Evolutionary conservation across 495 filamentous ascomycete species (phyloP).

Genomic region (Oidiodendron maius): DNA sequence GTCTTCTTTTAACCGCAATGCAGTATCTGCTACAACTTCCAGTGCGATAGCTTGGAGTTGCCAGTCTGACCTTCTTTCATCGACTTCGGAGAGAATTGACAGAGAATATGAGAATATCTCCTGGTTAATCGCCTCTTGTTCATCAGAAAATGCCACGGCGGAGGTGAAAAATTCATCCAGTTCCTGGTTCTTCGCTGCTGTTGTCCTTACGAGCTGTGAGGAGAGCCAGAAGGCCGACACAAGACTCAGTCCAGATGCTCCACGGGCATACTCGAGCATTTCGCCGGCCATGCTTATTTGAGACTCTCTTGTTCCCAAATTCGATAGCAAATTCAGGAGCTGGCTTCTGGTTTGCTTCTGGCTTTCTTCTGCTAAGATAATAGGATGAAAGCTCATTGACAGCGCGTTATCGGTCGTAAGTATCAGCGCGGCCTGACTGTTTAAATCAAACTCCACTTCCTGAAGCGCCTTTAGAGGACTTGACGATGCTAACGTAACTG

Average conservation of each 20-base stretch:
- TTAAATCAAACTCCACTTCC: slow-evolving; percentile 17
- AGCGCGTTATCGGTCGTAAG: slow-evolving; percentile 22
- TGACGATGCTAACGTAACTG: slow-evolving; percentile 32
- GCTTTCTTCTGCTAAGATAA: slow-evolving; percentile 59
- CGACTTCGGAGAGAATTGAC: slow-evolving; percentile 48
- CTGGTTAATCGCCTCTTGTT: slow-evolving; percentile 54
- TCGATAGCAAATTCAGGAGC: slow-evolving; percentile 38
- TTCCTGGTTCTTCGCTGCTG: slow-evolving; percentile 38
- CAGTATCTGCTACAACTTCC: slow-evolving; percentile 67
- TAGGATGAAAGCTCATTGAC: slow-evolving; percentile 46
- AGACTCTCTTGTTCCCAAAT: slow-evolving; percentile 34
- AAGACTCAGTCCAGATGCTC: slow-evolving; percentile 45
- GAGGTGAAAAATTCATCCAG: slow-evolving; percentile 62
- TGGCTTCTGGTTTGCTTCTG: slow-evolving; percentile 55
- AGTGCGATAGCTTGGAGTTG: slow-evolving; percentile 63
- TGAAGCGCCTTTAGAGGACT: slow-evolving; percentile 10
- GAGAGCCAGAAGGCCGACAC: slow-evolving; percentile 80
- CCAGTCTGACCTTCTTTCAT: slow-evolving; percentile 53
- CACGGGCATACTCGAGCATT: slow-evolving; percentile 53
- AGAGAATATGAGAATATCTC: slow-evolving; percentile 78
- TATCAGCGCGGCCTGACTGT: slow-evolving; percentile 16
- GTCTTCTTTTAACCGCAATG: slow-evolving; percentile 54
- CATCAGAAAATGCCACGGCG: slow-evolving; percentile 37
- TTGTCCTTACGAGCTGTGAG: slow-evolving; percentile 59
- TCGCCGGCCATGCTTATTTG: slow-evolving; percentile 45